Evolutionary conservation across 179 eudicot species (phyloP), one percentile per base, ranked within the genome.

Genomic region (Beta lomatogona): DNA sequence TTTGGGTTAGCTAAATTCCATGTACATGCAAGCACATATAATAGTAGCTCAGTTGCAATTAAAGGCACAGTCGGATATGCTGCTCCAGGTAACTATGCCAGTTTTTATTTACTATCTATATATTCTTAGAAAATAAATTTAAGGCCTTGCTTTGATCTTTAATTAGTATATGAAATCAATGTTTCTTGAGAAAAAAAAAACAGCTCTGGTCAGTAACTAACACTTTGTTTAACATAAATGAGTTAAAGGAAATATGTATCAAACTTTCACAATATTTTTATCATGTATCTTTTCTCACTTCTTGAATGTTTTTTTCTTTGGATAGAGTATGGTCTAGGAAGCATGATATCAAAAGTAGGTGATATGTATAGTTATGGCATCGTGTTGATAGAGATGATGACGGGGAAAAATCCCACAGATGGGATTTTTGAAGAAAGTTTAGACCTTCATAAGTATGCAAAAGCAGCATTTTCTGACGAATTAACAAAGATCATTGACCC

Each of bases 61-160:
- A 57, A 4, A 25, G 83, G 86, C 1, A 83, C 82, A 0, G 21
- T 79, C 48, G 82, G 82, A 18, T 83, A 83, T 75, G 64, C 83
- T 46, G 71, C 83, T 79, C 86, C 86, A 66, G 79, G 82, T 83
- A 76, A 81, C 6, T 0, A 18, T 7, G 9, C 1, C 25, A 31
- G 21, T 1, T 9, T 5, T n/a, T 76, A 0, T 19, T 18, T 14
- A 2, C 31, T 14, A 65, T 21, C 12, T 10, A 4, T 5, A 31
- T 10, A 0, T 3, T 36, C 21, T 25, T 0, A 25, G 1, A 25
- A 25, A 25, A 25, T 25, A 25, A 25, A 1, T 25, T 25, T 25
- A 25, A 25, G 28, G 28, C 28, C 28, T 25, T 25, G 28, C 28
- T 25, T 1, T 25, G 1, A 25, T n/a, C n/a, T n/a, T n/a, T 25